phyloP scores from a whole-genome alignment of 495 filamentous ascomycete genomes.

The Penicillium nucicola region DNA sequence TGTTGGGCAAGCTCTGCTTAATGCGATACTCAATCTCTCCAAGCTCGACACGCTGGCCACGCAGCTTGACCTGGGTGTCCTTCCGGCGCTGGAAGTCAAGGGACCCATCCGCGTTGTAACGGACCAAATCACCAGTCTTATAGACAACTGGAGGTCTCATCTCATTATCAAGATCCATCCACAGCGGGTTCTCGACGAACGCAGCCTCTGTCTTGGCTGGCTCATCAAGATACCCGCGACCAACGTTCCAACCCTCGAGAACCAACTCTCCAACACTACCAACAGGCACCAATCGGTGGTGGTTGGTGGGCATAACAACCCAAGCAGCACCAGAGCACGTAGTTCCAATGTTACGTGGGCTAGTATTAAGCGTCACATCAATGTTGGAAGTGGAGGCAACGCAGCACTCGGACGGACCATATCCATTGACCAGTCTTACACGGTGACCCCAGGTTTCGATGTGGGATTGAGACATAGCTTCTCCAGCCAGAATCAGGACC shows the following conservation, averaged over 20 bases:
- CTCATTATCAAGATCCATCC: slow-evolving; percentile 21
- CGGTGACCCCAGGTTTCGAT: slow-evolving; percentile 42
- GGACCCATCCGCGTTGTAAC: slow-evolving; percentile 18
- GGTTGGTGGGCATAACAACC: slow-evolving; percentile 34
- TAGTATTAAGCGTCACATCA: background rate
- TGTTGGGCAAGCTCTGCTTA: slow-evolving; percentile 4
- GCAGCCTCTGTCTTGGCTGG: slow-evolving; percentile 28
- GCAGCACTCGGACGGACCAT: slow-evolving; percentile 53
- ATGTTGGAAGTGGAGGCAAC: slow-evolving; percentile 4
- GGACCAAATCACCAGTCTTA: slow-evolving; percentile 29
- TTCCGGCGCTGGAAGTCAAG: slow-evolving; percentile 28
- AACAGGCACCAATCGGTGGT: slow-evolving; percentile 32
- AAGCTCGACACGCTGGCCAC: slow-evolving; percentile 43
- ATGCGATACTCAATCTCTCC: slow-evolving; percentile 36
- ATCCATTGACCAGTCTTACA: slow-evolving; percentile 46
- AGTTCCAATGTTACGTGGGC: slow-evolving; percentile 9
- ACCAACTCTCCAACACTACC: slow-evolving; percentile 43
- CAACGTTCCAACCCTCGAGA: slow-evolving; percentile 40
- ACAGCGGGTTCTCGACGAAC: slow-evolving; percentile 37
- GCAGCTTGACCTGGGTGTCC: slow-evolving; percentile 41
- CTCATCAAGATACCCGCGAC: slow-evolving; percentile 38
- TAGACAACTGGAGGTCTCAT: slow-evolving; percentile 26
- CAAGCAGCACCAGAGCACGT: slow-evolving; percentile 20
- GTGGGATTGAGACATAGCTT: slow-evolving; percentile 39
- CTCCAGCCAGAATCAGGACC: slow-evolving; percentile 36